Conservation (phyloP, 1,284 basidiomycete species). For the Heliocybe sulcata region DNA sequence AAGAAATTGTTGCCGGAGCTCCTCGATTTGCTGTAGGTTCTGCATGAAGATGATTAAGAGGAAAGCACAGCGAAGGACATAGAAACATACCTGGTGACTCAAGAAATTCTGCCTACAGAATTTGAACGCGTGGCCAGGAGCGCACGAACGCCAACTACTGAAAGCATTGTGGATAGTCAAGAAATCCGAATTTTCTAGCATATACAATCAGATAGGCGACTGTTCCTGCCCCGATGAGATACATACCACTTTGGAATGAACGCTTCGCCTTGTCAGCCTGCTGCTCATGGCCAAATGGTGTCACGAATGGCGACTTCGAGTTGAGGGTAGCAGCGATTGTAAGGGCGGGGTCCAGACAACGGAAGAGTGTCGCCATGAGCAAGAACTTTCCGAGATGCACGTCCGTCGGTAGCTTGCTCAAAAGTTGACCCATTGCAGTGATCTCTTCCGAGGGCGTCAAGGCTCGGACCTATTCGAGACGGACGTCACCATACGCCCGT, state of each 20-base stretch:
- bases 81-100: constrained; percentile 64
- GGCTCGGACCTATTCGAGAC: constrained; percentile 58
- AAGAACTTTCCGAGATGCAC: constrained; percentile 97
- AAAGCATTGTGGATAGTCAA: constrained; percentile 91
- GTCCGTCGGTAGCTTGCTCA: constrained; percentile 93
- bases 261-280: constrained; percentile 85
- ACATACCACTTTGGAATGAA: constrained; percentile 71
- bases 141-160: constrained; percentile 77
- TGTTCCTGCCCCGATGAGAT: background rate
- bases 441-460: constrained; percentile 87
- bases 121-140: constrained; percentile 51
- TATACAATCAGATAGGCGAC: background rate
- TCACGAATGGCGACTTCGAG: constrained; percentile 89
- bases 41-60: constrained; percentile 21
- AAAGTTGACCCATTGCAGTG: constrained; percentile 87
- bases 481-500: background rate
- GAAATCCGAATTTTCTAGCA: constrained; percentile 90
- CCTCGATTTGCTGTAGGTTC: constrained; percentile 95
- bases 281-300: constrained; percentile 83
- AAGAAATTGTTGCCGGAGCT: constrained; percentile 91
- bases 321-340: constrained; percentile 94
- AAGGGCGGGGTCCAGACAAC: constrained; percentile 90
- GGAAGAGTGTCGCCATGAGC: constrained; percentile 80
- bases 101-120: constrained; percentile 85
- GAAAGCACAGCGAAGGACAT: background rate